phyloP scores from a whole-genome alignment of 2,329 filamentous ascomycete species.

The Claviceps purpurea region DNA sequence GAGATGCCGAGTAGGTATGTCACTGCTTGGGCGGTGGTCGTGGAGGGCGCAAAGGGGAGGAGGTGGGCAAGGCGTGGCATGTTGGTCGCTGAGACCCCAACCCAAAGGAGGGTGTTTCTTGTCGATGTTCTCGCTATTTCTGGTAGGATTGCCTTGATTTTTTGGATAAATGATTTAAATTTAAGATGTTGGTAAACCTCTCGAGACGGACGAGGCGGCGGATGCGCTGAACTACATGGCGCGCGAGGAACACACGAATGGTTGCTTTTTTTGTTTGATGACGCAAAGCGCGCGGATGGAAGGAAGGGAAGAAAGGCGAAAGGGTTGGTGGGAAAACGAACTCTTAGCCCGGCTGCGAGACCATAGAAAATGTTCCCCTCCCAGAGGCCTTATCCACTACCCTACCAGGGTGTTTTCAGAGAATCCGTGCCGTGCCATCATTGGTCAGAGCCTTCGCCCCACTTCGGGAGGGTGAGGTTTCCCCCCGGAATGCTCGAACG shows the following conservation, averaged over 20 bases:
- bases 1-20: constrained; percentile 73
- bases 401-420: too few relatives aligned
- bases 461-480: too few relatives aligned
- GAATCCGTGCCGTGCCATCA: too few relatives aligned
- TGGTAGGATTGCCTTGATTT: too few relatives aligned
- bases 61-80: constrained; percentile 29
- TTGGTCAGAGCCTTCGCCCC: too few relatives aligned
- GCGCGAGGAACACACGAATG: background rate
- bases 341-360: too few relatives aligned
- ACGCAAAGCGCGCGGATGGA: background rate
- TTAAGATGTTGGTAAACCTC: background rate
- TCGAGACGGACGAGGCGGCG: constrained; percentile 3
- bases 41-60: constrained; percentile 45
- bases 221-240: constrained; percentile 7
- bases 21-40: constrained; percentile 47
- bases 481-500: too few relatives aligned
- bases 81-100: background rate
- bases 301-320: background rate
- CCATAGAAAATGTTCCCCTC: too few relatives aligned
- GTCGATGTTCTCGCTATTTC: too few relatives aligned
- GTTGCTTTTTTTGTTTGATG: background rate
- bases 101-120: background rate
- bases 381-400: too few relatives aligned
- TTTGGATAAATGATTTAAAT: too few relatives aligned
- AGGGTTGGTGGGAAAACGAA: too few relatives aligned